A percentile compares a stretch with the other conserved stretches of the same genome.
phyloP scores from a whole-genome alignment of 306 rosid species.

The Vigna trinervia region DNA sequence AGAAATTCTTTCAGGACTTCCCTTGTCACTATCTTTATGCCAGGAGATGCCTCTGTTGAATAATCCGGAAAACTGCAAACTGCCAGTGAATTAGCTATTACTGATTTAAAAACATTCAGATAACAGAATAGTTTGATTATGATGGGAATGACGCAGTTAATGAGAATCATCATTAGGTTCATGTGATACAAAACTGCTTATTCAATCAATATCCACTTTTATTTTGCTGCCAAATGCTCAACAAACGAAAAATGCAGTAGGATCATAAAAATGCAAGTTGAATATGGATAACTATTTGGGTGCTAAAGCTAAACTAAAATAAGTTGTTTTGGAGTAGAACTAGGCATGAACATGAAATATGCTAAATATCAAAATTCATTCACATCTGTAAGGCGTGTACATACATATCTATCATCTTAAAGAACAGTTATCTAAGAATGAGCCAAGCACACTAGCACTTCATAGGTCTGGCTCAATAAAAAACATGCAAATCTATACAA shows the following conservation, averaged over 20 bases:
- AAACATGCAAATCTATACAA: background rate
- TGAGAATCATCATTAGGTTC: constrained; percentile 9
- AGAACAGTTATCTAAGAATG: constrained; percentile 16
- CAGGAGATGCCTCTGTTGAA: constrained; percentile 55
- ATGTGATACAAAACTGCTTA: constrained; percentile 1
- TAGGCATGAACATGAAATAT: background rate
- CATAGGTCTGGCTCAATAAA: constrained; percentile 26
- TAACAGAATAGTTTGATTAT: constrained; percentile 27
- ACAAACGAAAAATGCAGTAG: background rate
- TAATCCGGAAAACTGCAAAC: constrained; percentile 48
- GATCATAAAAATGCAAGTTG: background rate
- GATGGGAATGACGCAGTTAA: constrained; percentile 32
- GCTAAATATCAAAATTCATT: too few relatives aligned
- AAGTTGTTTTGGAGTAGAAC: background rate
- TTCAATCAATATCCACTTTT: background rate
- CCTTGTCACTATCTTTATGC: constrained; percentile 46
- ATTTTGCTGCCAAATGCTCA: background rate
- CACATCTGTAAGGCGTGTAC: background rate
- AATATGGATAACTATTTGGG: background rate
- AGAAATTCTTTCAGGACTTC: constrained; percentile 54
- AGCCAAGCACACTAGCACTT: background rate
- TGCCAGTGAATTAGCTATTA: constrained; percentile 41
- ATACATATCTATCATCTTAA: background rate
- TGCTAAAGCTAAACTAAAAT: constrained; percentile 33
- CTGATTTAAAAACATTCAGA: constrained; percentile 38